Base-by-base conservation (phyloP, 805 yeast genomes). In the Maudiozyma saulgeensis region DNA sequence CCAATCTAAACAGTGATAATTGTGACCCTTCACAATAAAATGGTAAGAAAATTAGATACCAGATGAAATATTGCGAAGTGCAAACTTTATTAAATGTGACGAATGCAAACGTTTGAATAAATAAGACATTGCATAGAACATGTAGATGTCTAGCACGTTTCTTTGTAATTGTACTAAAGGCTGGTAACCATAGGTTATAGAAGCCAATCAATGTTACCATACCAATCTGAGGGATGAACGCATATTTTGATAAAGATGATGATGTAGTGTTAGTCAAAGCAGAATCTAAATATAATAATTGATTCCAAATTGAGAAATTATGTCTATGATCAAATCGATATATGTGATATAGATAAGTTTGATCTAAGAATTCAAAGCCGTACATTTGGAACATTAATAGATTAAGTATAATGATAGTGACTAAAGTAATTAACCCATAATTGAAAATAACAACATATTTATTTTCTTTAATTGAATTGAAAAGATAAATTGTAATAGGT, bases 21-120 rank as follows among this genome's bases (percentile, higher is more conserved):
- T 58, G 63, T 0, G 87, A 72, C 8, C 68, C 61, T 2, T 82
- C 71, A 7, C 88, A 62, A 58, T 71, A 82, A 48, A 86, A 78
- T 1, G 99, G 98, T 41, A 91, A 65, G 55, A 90, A 79, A 13
- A 89, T 85, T 57, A 93, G 68, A 60, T 84, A 93, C 99, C 99
- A 93, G 53, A 91, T 79, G 67, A 93, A 93, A 67, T 93, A 93
- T 69, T 93, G 99, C 1, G 96, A 87, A 0, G 99, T 93, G 59
- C 88, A 82, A 21, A 85, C 93, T 66, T 85, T 85, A 68, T 85
- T 85, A 67, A 78, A 84, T 1, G 87, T 71, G 16, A 85, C 89
- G 66, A 85, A 86, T n/a, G 81, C 73, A 58, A 84, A 77, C 0
- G 95, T 85, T 63, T 86, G 93, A 12, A 89, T 69, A 53, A 91